Conservation (phyloP, 768 basidiomycete species). For the Hericium rajendrae region DNA sequence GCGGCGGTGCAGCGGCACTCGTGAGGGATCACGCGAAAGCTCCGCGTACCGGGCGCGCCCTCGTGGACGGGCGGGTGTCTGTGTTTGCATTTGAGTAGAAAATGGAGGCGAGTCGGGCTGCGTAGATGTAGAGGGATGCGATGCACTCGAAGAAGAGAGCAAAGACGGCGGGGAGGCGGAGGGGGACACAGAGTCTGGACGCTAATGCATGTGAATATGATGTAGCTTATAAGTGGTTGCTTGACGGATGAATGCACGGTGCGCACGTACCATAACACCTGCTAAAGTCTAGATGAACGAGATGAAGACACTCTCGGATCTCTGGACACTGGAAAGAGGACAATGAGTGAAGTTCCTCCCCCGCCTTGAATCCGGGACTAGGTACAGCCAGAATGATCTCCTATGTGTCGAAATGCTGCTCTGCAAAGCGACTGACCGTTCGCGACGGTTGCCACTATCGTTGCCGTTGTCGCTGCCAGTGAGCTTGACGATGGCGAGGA, state of each 20-base stretch:
- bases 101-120: not conserved
- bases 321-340: no score
- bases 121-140: not conserved
- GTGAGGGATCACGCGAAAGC: slow-evolving; percentile 31
- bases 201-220: not conserved
- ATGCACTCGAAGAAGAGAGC: slow-evolving; percentile 8
- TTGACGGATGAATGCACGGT: no score
- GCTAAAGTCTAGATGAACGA: no score
- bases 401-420: not conserved
- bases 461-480: not conserved
- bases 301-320: no score
- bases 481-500: not conserved
- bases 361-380: not conserved
- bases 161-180: slow-evolving; percentile 8
- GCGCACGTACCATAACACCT: no score
- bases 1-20: slow-evolving; percentile 67
- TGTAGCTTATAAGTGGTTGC: not conserved
- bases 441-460: not conserved
- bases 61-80: not conserved
- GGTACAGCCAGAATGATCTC: not conserved
- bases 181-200: not conserved
- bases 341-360: not conserved
- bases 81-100: not conserved
- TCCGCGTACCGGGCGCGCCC: slow-evolving; percentile 8
- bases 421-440: not conserved